These are phyloP conservation scores for Aspergillus bombycis DNA, from an alignment of 2,329 filamentous ascomycete species.

Conservation along the genomic window DNA sequence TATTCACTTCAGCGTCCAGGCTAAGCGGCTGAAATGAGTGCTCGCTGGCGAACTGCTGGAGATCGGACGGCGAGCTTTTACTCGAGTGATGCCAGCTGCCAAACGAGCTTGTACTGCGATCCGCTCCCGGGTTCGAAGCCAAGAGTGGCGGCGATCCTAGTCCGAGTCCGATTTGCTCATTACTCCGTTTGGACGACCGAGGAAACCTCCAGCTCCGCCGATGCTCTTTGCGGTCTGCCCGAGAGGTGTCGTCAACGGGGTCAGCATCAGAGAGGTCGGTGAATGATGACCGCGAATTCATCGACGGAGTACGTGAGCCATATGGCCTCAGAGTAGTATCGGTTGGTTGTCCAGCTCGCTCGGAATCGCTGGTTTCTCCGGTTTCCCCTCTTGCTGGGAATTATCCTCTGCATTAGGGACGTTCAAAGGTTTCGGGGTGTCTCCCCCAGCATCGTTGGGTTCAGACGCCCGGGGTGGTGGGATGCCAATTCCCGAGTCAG, in stretches of 20 bases:
- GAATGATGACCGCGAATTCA: conserved; percentile 69
- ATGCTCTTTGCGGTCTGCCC: conserved; percentile 66
- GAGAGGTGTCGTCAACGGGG: conserved; percentile 64
- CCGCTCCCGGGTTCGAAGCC: conserved; percentile 66
- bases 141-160: conserved; percentile 53
- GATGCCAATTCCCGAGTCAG: conserved; percentile 45
- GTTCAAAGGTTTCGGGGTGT: conserved; percentile 39
- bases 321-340: conserved; percentile 64
- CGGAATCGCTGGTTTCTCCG: conserved; percentile 25
- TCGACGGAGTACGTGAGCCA: conserved; percentile 74
- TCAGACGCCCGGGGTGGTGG: conserved; percentile 32
- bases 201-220: conserved; percentile 75
- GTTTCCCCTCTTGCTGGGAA: conserved; percentile 20
- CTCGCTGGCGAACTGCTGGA: conserved; percentile 43
- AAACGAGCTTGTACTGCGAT: conserved; percentile 69
- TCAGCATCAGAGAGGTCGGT: conserved; percentile 85
- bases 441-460: conserved; percentile 34
- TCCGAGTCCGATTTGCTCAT: conserved; percentile 50
- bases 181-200: conserved; percentile 57
- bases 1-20: conserved; percentile 44
- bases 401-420: conserved; percentile 33
- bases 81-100: conserved; percentile 59
- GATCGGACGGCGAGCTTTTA: conserved; percentile 50
- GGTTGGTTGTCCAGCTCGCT: conserved; percentile 50
- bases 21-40: conserved; percentile 39